A percentile compares a stretch with the other conserved stretches of the same genome.
phyloP scores from a whole-genome alignment of 2,329 filamentous ascomycete species.

The Corinectria fuckeliana region DNA sequence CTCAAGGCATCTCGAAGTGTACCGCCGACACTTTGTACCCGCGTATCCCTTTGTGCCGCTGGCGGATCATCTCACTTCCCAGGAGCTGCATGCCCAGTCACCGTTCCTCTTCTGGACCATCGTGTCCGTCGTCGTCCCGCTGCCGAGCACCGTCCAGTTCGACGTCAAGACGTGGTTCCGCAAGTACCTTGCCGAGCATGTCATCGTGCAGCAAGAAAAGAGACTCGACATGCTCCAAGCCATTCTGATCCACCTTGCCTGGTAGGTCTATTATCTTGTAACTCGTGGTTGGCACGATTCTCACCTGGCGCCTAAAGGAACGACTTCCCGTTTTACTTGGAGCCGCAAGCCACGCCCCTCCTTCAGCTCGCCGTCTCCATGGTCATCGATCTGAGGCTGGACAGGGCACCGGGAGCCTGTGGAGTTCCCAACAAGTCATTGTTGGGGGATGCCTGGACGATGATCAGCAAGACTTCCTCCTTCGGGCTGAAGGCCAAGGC shows the following conservation, averaged over 20 bases:
- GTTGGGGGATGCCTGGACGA: constrained; percentile 42
- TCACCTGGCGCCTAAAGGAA: constrained; percentile 37
- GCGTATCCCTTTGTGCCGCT: constrained; percentile 50
- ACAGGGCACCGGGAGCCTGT: constrained; percentile 36
- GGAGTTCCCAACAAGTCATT: constrained; percentile 37
- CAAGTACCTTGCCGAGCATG: constrained; percentile 44
- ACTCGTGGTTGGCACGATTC: rapidly evolving
- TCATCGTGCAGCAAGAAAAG: constrained; percentile 47
- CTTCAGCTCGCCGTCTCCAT: constrained; percentile 49
- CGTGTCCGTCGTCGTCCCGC: constrained; percentile 43
- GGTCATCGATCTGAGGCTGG: constrained; percentile 47
- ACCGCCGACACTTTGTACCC: constrained; percentile 42
- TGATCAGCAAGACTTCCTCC: constrained; percentile 23
- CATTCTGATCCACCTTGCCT: constrained; percentile 46
- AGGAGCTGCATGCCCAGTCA: constrained; percentile 41
- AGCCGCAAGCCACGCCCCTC: constrained; percentile 45
- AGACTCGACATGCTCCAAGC: constrained; percentile 47
- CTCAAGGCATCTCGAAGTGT: constrained; percentile 41
- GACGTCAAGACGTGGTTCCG: constrained; percentile 46
- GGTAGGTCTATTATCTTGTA: constrained; percentile 37
- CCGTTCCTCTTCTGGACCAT: constrained; percentile 49
- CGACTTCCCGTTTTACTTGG: constrained; percentile 48
- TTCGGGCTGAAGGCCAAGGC: constrained; percentile 19
- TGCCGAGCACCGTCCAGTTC: constrained; percentile 41
- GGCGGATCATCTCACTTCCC: constrained; percentile 28